Evolutionary conservation across 1,139 yeast genomes (phyloP).

Genomic region (Kodamaea plutei): DNA sequence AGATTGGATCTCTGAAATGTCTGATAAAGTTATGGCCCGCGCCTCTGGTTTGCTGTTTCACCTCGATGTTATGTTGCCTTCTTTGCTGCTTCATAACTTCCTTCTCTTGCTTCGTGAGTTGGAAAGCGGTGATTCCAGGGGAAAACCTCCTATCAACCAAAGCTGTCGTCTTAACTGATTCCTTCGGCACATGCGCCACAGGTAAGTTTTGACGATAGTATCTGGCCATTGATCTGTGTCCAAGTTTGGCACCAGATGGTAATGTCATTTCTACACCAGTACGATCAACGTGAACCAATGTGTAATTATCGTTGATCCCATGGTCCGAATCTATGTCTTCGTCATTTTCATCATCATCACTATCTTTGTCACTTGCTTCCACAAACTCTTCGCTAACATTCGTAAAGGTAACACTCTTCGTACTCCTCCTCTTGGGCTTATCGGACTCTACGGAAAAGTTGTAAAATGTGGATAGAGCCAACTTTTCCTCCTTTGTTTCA

Average conservation of each 20-base stretch:
- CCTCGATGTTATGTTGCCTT: slow-evolving; percentile 20
- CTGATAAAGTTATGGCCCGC: slow-evolving; percentile 32
- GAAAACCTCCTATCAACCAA: slow-evolving; percentile 39
- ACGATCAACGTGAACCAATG: slow-evolving; percentile 34
- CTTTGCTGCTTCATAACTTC: slow-evolving; percentile 25
- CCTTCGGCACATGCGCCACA: slow-evolving; percentile 22
- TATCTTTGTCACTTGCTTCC: slow-evolving; percentile 19
- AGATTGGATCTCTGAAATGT: slow-evolving; percentile 38
- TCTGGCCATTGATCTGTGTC: slow-evolving; percentile 45
- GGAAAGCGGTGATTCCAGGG: slow-evolving; percentile 32
- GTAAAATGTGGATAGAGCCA: slow-evolving; percentile 39
- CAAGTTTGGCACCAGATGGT: slow-evolving; percentile 48
- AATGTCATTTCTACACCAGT: slow-evolving; percentile 40
- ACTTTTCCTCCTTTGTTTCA: slow-evolving; percentile 44
- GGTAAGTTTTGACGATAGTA: slow-evolving; percentile 40
- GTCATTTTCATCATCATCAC: slow-evolving; percentile 20
- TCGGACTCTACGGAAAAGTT: slow-evolving; percentile 28
- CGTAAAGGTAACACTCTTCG: slow-evolving; percentile 20
- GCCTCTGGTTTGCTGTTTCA: slow-evolving; percentile 24
- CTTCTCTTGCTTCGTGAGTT: slow-evolving; percentile 35
- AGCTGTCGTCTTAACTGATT: slow-evolving; percentile 33
- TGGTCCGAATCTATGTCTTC: slow-evolving; percentile 5
- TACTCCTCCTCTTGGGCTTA: slow-evolving; percentile 7
- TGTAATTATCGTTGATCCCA: slow-evolving; percentile 23
- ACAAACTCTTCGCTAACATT: slow-evolving; percentile 13